A percentile compares a stretch with the other conserved stretches of the same genome.
Conservation (phyloP, 1,139 yeast species). For the Arxiozyma slooffiae region DNA sequence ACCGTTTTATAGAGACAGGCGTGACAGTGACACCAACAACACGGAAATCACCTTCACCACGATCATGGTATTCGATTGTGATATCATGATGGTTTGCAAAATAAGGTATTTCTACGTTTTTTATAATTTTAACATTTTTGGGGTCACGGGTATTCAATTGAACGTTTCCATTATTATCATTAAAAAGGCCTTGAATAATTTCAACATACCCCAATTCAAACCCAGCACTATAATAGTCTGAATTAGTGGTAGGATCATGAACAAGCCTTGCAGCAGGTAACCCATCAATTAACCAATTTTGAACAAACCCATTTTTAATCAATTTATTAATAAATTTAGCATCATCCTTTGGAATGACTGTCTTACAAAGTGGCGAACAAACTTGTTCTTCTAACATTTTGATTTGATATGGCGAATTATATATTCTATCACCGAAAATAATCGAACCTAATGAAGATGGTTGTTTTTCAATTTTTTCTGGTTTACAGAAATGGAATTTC, state of each 20-base stretch:
- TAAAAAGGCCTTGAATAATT: slow-evolving; percentile 13
- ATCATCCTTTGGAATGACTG: slow-evolving; percentile 52
- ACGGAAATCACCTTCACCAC: slow-evolving; percentile 59
- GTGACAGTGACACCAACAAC: slow-evolving; percentile 83
- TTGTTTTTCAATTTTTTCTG: slow-evolving; percentile 53
- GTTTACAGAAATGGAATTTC: slow-evolving; percentile 75
- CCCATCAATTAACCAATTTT: slow-evolving; percentile 93
- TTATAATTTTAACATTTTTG: slow-evolving; percentile 14
- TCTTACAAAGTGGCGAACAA: slow-evolving; percentile 57
- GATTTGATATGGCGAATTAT: slow-evolving; percentile 79
- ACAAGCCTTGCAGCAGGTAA: slow-evolving; percentile 73
- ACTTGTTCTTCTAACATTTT: slow-evolving; percentile 62
- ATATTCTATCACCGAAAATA: slow-evolving; percentile 89
- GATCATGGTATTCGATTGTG: slow-evolving; percentile 68
- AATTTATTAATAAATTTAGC: slow-evolving; percentile 65
- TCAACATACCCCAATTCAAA: slow-evolving; percentile 69
- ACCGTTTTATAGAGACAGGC: slow-evolving; percentile 55
- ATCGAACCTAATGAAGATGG: slow-evolving; percentile 88
- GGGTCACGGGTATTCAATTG: slow-evolving; percentile 13
- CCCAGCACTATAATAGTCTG: slow-evolving; percentile 66
- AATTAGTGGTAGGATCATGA: slow-evolving; percentile 45
- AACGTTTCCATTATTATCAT: slow-evolving; percentile 8
- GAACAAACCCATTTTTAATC: slow-evolving; percentile 71
- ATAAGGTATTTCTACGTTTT: slow-evolving; percentile 34
- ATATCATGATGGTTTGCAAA: slow-evolving; percentile 77